Evolutionary conservation across 129 eudicot genomes (phyloP), one percentile per base, ranked within the genome.

Genomic region (Flaveria robusta): DNA sequence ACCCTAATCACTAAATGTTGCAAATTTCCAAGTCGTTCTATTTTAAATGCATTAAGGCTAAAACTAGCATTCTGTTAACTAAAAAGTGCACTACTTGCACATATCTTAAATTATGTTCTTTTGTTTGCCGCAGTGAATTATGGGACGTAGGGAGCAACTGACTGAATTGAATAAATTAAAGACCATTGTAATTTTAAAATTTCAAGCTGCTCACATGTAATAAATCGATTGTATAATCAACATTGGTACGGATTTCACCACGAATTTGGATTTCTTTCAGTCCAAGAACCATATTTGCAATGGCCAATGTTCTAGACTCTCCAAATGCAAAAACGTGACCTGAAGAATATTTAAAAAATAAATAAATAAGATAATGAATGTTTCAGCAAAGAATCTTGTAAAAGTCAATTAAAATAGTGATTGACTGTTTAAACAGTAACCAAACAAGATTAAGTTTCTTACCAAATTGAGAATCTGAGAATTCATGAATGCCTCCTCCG

Each of bases 401-500:
- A 52, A 55, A 49, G 51, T 31, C 47, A 54, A 29, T 46, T 31
- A n/a, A 31, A 5, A 9, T 27, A 62, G 29, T 11, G 47, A 42
- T 58, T 9, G 34, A 26, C 46, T 26, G 27, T n/a, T 76, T 20
- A 16, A 45, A 23, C 7, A 19, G 15, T 23, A 63, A 29, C 45
- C 22, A 81, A 76, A 50, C 49, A 75, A 75, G 77, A 26, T 69
- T 60, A 41, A 24, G n/a, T 51, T 50, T 74, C 96, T 75, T 82
- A 95, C 99, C 99, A 79, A 95, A 95, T 82, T 95, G 99, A 74
- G 99, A 95, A 81, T 95, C 99, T 67, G 99, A 95, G 75, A 95
- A 95, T 84, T 95, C 99, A 78, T 95, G 99, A 85, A 95, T 95
- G 77, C 99, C 99, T 77, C 99, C 99, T 82, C 99, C 99, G 45